Evolutionary conservation across 495 filamentous ascomycete genomes (phyloP), one percentile per base, ranked within the genome.

Genomic region (Talaromyces thailandensis): DNA sequence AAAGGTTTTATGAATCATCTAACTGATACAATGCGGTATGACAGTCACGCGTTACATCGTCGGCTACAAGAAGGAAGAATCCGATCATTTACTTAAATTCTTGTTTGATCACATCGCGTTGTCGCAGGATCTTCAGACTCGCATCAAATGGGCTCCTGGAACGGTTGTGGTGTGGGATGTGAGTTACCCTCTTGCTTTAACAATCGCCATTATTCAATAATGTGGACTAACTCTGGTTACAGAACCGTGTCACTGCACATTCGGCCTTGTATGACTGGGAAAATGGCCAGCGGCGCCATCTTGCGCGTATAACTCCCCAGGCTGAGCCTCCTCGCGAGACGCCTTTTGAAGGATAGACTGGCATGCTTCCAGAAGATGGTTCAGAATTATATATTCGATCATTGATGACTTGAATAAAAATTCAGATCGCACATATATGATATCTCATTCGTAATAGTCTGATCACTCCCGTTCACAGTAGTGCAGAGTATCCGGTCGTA

Each of bases 271-370:
- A 91, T 21, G 90, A 93, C 71, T 96, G 89, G 89, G 84, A 88
- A 67, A 84, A 84, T 75, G 90, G 90, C 3, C 84, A 88, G 75
- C 79, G 92, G 62, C 79, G 91, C 50, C 91, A 96, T 75, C 72
- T 95, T 60, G 91, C 90, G 3, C 79, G 92, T 40, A 89, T 96
- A 68, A 93, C 91, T 8, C 90, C 92, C 2, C 91, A 94, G 72
- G 91, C 89, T 0, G 91, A 95, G 76, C 65, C 71, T 50, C 90
- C 88, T 5, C 87, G 76, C 67, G 88, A 93, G 78, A 80, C 77
- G 0, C 76, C 76, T 1, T 80, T 78, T 63, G 76, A 79, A 12
- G 87, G 14, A 71, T 86, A 75, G 72, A 48, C 21, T 23, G 43
- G n/a, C 28, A 16, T n/a, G n/a, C n/a, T n/a, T n/a, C n/a, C n/a